Percentiles rank a stretch among this genome's conserved stretches.
Evolutionary conservation across 768 basidiomycete species (phyloP).

Genomic region (Tylopilus sp.): DNA sequence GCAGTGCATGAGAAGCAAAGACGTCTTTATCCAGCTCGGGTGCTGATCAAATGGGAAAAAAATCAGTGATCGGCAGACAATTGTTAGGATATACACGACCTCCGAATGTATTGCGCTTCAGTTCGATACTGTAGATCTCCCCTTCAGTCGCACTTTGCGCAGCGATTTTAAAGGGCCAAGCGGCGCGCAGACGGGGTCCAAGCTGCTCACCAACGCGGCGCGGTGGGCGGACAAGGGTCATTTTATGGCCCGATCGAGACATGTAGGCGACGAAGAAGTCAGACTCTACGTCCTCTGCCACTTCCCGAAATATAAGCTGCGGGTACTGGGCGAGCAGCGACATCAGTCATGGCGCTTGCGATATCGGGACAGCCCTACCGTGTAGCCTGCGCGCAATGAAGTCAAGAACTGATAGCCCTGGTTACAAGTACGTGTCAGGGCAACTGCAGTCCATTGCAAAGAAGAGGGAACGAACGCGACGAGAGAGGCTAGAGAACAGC

Average conservation of each 20-base stretch:
- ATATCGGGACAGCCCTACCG: constrained; percentile 37
- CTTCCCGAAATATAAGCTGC: constrained; percentile 64
- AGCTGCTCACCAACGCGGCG: constrained; percentile 37
- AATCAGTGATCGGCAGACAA: constrained; percentile 1
- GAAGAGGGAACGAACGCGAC: constrained; percentile 42
- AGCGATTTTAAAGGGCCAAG: constrained; percentile 42
- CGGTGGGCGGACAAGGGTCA: constrained; percentile 45
- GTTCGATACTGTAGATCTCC: constrained; percentile 51
- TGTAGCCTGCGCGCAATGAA: constrained; percentile 51
- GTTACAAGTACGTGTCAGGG: constrained; percentile 9
- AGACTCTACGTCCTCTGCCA: constrained; percentile 43
- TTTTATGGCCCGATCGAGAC: constrained; percentile 55
- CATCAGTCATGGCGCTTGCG: constrained; percentile 8
- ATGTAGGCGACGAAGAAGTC: constrained; percentile 67
- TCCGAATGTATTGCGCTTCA: constrained; percentile 43
- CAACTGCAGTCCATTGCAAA: constrained; percentile 2
- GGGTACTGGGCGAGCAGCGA: constrained; percentile 45
- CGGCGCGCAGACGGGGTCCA: constrained; percentile 36
- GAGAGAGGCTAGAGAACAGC: constrained; percentile 58
- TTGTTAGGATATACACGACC: constrained; percentile 16
- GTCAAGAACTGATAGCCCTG: constrained; percentile 77
- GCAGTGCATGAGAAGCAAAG: constrained; percentile 62
- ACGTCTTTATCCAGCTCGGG: constrained; percentile 47
- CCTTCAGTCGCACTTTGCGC: constrained; percentile 45
- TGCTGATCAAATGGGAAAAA: constrained; percentile 24